Conservation (phyloP, 371 early-diverging fungal genomes). For the Parasitella parasitica region DNA sequence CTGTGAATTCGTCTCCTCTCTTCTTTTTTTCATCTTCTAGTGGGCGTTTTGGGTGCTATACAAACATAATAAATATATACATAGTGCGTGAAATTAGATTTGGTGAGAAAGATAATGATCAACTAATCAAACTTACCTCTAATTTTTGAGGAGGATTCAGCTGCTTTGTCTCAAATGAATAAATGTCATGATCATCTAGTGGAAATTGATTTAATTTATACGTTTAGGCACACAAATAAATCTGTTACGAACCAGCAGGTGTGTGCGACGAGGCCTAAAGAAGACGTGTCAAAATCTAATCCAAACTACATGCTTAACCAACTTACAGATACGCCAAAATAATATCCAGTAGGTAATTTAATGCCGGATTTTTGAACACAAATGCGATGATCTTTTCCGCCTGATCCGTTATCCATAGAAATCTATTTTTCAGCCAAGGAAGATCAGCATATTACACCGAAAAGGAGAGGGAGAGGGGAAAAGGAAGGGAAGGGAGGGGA, state of each 20-base stretch:
- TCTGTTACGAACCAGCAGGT: conserved; percentile 33
- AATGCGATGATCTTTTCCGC: conserved; percentile 50
- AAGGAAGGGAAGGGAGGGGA: not conserved
- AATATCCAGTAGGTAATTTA: conserved; percentile 70
- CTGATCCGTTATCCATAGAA: conserved; percentile 57
- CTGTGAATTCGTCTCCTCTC: conserved; percentile 56
- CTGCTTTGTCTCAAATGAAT: conserved; percentile 73
- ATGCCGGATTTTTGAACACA: conserved; percentile 66
- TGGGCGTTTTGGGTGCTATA: conserved; percentile 51
- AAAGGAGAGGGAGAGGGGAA: no score
- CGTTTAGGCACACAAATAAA: not conserved
- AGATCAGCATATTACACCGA: not conserved
- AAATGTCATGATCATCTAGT: conserved; percentile 80
- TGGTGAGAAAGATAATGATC: no score
- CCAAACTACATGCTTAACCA: not conserved
- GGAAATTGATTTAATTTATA: not conserved
- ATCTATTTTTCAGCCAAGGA: conserved; percentile 40
- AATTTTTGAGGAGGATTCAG: conserved; percentile 62
- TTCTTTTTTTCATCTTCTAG: conserved; percentile 62
- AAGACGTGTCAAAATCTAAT: not conserved
- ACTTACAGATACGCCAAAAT: conserved; percentile 79
- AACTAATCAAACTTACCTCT: conserved; percentile 30
- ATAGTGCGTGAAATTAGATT: no score
- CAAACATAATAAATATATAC: no score
- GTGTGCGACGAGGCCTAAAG: conserved; percentile 35